Evolutionary conservation across 169 alveolate genomes (phyloP), one percentile per base, ranked within the genome.

Genomic region (Plasmodium gallinaceum): DNA sequence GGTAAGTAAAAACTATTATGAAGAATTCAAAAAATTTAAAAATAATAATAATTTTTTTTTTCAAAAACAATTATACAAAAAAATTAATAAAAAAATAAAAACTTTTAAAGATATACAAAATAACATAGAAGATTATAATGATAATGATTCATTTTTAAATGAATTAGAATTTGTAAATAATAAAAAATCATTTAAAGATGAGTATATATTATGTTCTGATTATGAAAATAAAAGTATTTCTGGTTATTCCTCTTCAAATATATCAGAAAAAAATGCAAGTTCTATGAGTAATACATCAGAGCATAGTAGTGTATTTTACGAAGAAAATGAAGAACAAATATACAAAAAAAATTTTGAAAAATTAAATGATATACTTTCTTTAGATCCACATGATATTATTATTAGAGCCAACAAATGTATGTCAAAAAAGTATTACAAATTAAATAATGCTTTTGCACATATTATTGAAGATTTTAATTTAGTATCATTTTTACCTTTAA

Each of bases 401-500:
- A 86, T 71, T 42, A 69, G 76, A 14, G 87, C 92, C 4, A 86
- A 52, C 64, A 86, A 86, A 86, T 69, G 92, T 71, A 75, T 94
- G 88, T 95, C 96, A n/a, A 86, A 48, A 61, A 92, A 83, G 42
- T 94, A 72, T 76, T 88, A 88, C 69, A 88, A 86, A 72, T 87
- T 94, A 54, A 94, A 94, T 71, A 54, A 61, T 39, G 96, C 96
- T n/a, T 93, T 92, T 74, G 96, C 93, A 16, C 75, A 93, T 46
- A 89, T 94, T 14, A 90, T 94, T 24, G 95, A 92, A 92, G 95
- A 94, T 57, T 94, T 90, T 72, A 91, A 91, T 64, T 90, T 94
- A 58, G 95, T 94, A 45, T 88, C 93, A 64, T 94, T 94, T 78
- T 46, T 93, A 10, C 95, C 96, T 7, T 92, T 94, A 65, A 94